Base-by-base conservation (phyloP, 306 rosid genomes). In the Benincasa hispida region DNA sequence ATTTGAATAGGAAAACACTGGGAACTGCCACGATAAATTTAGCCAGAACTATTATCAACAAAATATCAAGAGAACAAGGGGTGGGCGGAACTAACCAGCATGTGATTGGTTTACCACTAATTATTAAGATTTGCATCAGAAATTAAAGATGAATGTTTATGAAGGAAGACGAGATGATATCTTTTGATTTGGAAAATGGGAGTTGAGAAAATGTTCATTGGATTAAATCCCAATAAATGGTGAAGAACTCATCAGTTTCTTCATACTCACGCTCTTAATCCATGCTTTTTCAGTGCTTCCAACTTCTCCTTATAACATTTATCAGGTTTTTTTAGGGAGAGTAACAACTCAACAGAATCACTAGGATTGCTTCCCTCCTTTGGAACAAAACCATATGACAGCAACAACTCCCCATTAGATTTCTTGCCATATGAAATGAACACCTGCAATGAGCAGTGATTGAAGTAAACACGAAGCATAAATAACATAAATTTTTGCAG, bases 371-470 rank as follows among this genome's bases (percentile, higher is more conserved):
- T 86, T 10, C 98, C 98, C 86, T 91, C 97, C 83, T 83, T 90
- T 39, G 96, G 96, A 74, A 91, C 97, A 92, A 91, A 93, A 12
- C 98, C 97, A 74, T 94, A 94, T 9, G 98, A 94, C 27, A 94
- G 80, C 86, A 94, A 84, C 48, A 90, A 88, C 89, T 94, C 97
- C 80, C 97, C 97, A 8, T 91, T 94, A 60, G 98, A 94, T 84
- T 94, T 94, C 77, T 87, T 94, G 22, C 97, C 97, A 77, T 91
- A 94, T 0, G 98, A 94, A 83, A 94, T 94, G 82, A 91, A 94
- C 77, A 94, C 97, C 98, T 94, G 87, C 47, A 74, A 79, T 83
- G 45, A 42, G 3, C 34, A 54, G 55, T 32, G 30, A 76, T 72
- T 84, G 55, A 82, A 82, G 66, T 77, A 68, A 70, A 41, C 28